These are phyloP conservation scores for Fusarium sp. DNA, from an alignment of 2,329 filamentous ascomycete species.

Conservation along the genomic window DNA sequence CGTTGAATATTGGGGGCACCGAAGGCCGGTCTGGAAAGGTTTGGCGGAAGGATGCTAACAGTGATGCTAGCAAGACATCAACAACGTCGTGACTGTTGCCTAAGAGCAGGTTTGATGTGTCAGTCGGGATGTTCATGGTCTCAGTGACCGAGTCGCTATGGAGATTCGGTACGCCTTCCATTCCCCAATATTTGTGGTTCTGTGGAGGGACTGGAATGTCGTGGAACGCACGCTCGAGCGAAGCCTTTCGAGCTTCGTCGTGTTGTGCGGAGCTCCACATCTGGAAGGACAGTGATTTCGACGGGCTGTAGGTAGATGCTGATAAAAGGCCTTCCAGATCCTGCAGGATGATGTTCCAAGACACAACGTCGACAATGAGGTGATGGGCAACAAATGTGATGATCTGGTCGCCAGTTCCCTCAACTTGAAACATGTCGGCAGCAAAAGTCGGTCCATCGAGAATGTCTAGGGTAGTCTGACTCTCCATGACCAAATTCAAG, in stretches of 20 bases:
- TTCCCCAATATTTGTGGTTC: constrained; percentile 42
- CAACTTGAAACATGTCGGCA: constrained; percentile 36
- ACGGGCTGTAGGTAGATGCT: constrained; percentile 41
- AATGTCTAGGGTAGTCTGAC: constrained; percentile 10
- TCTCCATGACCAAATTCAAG: background rate
- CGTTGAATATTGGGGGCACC: constrained; percentile 45
- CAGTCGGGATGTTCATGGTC: background rate
- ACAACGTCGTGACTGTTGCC: constrained; percentile 40
- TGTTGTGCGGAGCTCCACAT: constrained; percentile 51
- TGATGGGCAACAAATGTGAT: constrained; percentile 50
- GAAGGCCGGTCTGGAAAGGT: constrained; percentile 43
- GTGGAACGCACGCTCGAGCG: constrained; percentile 33
- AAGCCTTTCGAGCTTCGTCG: background rate
- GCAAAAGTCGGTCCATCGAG: background rate
- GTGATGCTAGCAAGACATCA: constrained; percentile 48
- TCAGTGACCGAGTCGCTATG: constrained; percentile 24
- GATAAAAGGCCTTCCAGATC: constrained; percentile 50
- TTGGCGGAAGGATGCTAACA: constrained; percentile 41
- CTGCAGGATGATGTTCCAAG: constrained; percentile 54
- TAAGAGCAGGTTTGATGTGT: background rate
- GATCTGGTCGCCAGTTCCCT: constrained; percentile 16
- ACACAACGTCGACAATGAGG: constrained; percentile 57
- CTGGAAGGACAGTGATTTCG: constrained; percentile 17
- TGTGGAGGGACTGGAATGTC: constrained; percentile 1
- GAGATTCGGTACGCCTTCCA: constrained; percentile 24